Evolutionary conservation across 768 basidiomycete genomes (phyloP).

Genomic region (Daedalea quercina): DNA sequence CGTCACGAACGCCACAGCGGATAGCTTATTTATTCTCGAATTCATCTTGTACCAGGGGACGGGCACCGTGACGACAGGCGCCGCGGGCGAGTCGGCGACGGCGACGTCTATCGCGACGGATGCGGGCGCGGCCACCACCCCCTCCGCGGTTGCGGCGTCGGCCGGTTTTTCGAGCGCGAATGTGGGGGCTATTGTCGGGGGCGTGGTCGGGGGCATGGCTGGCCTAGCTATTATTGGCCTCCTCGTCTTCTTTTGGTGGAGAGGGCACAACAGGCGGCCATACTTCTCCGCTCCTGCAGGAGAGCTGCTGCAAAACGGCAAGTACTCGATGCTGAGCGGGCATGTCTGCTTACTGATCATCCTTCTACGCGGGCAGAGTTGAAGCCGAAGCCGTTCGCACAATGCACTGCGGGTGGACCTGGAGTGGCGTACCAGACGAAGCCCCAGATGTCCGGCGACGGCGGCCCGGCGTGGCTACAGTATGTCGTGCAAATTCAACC

Average conservation of each 20-base stretch:
- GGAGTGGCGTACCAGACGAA: no score
- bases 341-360: no score
- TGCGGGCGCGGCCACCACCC: neutral
- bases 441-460: no score
- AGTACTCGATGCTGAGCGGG: no score
- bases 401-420: no score
- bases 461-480: no score
- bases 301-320: no score
- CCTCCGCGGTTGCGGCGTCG: neutral
- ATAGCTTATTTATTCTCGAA: conserved; percentile 12
- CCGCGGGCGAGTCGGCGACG: neutral
- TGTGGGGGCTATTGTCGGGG: conserved; percentile 14
- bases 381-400: no score
- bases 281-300: no score
- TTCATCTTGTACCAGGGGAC: conserved; percentile 13
- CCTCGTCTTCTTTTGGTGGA: neutral
- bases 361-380: no score
- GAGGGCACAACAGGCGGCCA: neutral
- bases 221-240: conserved; percentile 2
- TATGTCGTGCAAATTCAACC: no score
- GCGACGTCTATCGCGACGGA: neutral
- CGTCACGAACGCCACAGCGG: conserved; percentile 12
- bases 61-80: neutral
- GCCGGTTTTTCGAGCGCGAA: neutral
- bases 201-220: conserved; percentile 12